Evolutionary conservation across 805 yeast species (phyloP).

Genomic region (Metschnikowia arizonensis): DNA sequence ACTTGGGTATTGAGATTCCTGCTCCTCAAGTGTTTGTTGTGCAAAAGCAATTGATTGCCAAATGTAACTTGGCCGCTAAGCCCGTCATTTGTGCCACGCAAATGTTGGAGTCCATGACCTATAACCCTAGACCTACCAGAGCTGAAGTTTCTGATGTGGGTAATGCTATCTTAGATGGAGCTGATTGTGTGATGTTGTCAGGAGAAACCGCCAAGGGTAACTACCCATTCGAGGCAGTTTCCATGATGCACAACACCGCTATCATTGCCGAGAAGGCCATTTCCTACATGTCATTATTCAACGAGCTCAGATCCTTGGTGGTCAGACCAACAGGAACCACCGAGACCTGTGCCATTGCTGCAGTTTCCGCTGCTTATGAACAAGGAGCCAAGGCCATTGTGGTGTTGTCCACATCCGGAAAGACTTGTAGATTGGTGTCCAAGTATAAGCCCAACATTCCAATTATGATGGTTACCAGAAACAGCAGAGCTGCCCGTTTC

Average conservation of each 20-base stretch:
- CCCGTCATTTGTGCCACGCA: conserved; percentile 99
- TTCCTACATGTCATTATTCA: conserved; percentile 78
- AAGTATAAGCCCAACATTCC: conserved; percentile 98
- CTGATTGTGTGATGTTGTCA: conserved; percentile 99
- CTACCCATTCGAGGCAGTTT: conserved; percentile 96
- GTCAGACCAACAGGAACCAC: conserved; percentile 86
- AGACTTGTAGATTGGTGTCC: conserved; percentile 91
- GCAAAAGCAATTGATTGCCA: conserved; percentile 98
- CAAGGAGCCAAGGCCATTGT: conserved; percentile 95
- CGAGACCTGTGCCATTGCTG: conserved; percentile 96
- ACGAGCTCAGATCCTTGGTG: conserved; percentile 84
- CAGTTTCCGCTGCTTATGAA: conserved; percentile 94
- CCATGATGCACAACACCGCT: conserved; percentile 98
- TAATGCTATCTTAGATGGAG: conserved; percentile 98
- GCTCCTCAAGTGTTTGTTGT: conserved; percentile 98
- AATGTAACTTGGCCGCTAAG: conserved; percentile 98
- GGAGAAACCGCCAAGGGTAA: conserved; percentile 99
- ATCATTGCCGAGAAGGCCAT: conserved; percentile 95
- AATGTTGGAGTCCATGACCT: conserved; percentile 99
- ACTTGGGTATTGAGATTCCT: conserved; percentile 98
- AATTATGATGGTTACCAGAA: conserved; percentile 96
- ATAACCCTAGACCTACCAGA: conserved; percentile 99
- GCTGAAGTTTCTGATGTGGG: conserved; percentile 99
- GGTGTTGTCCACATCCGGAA: conserved; percentile 92
- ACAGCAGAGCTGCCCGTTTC: conserved; percentile 87